Percentiles rank a stretch among this genome's conserved stretches.
These are phyloP conservation scores for Chlorella sp. DNA, from an alignment of 139 green algal species.

Conservation along the genomic window DNA sequence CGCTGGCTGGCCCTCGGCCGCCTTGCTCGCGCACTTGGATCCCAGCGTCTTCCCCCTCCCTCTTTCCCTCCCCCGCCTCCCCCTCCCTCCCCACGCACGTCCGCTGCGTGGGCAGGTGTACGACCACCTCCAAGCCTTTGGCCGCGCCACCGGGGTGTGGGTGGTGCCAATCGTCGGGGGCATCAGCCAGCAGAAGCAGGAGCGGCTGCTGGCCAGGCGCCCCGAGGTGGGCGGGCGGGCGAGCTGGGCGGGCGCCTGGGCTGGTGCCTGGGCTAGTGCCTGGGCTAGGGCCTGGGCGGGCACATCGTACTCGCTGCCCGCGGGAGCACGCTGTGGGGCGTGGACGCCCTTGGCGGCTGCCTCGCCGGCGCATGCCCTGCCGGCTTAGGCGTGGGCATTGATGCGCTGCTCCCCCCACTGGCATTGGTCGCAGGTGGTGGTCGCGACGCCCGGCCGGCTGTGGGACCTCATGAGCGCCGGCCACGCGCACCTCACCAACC, in stretches of 20 bases:
- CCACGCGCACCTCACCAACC: slow-evolving; percentile 63
- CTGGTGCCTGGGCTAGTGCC: no score
- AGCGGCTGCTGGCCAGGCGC: slow-evolving; percentile 71
- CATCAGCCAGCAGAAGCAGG: slow-evolving; percentile 88
- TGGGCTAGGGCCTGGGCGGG: no score
- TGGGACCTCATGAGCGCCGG: slow-evolving; percentile 93
- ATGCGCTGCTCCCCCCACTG: no score
- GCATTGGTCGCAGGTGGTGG: slow-evolving; percentile 80
- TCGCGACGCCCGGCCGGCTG: slow-evolving; percentile 93
- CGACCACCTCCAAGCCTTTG: slow-evolving; percentile 26
- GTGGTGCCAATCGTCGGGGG: slow-evolving; percentile 91
- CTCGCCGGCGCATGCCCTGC: no score
- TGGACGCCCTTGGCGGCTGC: no score
- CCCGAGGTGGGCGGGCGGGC: slow-evolving; percentile 36
- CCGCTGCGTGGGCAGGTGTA: slow-evolving; percentile 9
- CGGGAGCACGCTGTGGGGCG: no score
- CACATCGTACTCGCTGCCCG: no score
- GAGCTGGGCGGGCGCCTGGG: no score
- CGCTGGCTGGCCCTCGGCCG: neutral
- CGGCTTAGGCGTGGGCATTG: no score
- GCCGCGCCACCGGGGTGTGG: slow-evolving; percentile 50
- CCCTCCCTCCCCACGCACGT: neutral
- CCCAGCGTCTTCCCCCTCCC: neutral
- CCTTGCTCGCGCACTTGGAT: neutral
- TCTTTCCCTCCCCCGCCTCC: neutral